Evolutionary conservation across 2,329 filamentous ascomycete genomes (phyloP), one percentile per base, ranked within the genome.

Genomic region (Bipolaris cookei): DNA sequence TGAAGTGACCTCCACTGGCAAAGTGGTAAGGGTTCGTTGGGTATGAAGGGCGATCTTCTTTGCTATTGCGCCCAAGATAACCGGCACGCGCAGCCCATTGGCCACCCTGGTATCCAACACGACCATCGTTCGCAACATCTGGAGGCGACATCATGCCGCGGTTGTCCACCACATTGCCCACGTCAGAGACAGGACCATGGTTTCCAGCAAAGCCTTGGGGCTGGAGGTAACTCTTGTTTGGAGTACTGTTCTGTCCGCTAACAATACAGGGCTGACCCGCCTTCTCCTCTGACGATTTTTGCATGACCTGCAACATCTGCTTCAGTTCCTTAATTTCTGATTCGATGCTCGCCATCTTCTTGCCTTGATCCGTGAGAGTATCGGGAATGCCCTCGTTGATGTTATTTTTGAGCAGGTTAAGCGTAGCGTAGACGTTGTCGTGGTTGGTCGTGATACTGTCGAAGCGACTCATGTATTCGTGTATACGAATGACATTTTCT

Each of bases 281-380:
- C 43, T 49, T 64, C 20, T 47, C 8, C 42, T 66, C 59, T 30
- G 62, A 28, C 5, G 53, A 54, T 58, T 68, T 68, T 53, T 73
- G 68, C 34, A 76, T 46, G 11, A 61, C 60, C 34, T 62, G 45
- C 18, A 75, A 37, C 10, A 57, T 55, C 50, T 69, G 68, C 35
- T 72, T 67, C 14, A 76, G 52, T 8, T 63, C 65, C 44, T 66
- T 67, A 32, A 77, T 63, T 6, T 59, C 60, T 11, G 62, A 59
- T 25, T 71, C 64, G 52, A 76, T 56, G 1, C 59, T 62, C 1
- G 44, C 37, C 14, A 52, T 63, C 65, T 70, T 72, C 52, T 70
- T 63, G 4, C 61, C 56, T 34, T 75, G 71, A n/a, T 54, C 54
- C 14, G 44, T 45, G 46, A 76, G 45, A 14, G 64, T 63, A 28